phyloP scores from a whole-genome alignment of 371 early-diverging fungal species.

The Nematocida displodere region DNA sequence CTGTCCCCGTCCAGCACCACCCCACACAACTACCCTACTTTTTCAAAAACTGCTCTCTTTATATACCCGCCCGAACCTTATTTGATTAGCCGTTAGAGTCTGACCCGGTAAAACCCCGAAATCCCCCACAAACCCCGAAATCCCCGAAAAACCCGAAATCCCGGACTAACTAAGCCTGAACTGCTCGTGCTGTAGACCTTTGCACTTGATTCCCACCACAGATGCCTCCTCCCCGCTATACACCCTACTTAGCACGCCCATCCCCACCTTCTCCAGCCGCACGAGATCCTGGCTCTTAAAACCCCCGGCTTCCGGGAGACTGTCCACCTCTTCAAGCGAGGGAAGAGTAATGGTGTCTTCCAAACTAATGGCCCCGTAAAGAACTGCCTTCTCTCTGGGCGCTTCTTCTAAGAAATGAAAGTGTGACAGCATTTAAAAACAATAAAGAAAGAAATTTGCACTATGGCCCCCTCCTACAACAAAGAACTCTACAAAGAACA shows the following conservation, averaged over 20 bases:
- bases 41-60: no score
- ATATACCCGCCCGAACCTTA: no score
- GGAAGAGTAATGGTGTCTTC: slow-evolving; percentile 20
- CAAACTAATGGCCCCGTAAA: neutral
- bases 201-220: slow-evolving; percentile 14
- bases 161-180: no score
- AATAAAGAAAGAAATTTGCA: neutral
- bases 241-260: slow-evolving; percentile 11
- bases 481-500: slow-evolving; percentile 34
- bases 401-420: neutral
- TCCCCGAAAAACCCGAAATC: no score
- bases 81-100: no score
- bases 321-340: slow-evolving; percentile 25
- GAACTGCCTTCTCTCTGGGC: neutral
- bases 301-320: neutral
- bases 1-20: no score
- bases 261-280: slow-evolving; percentile 5
- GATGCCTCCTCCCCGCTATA: neutral
- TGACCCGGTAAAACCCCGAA: no score
- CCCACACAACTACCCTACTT: no score
- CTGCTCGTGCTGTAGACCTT: no score
- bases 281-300: neutral
- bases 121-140: no score
- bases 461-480: neutral
- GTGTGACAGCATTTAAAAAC: neutral